Percentiles rank a stretch among this genome's conserved stretches.
Conservation (phyloP, 495 filamentous ascomycete genomes). For the Aspergillus kassunensis region DNA sequence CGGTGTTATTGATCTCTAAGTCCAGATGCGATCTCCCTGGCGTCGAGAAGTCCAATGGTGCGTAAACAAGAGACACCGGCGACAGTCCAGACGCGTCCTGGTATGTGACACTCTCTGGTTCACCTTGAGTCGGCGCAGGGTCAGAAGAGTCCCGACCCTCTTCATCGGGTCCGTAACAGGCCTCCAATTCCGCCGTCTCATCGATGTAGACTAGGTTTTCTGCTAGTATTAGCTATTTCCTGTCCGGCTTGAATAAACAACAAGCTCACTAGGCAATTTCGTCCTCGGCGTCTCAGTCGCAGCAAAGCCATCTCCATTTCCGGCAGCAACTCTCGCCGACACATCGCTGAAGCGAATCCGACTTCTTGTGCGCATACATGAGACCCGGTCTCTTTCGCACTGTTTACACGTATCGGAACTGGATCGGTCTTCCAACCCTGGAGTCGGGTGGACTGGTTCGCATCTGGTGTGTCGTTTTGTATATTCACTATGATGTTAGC, state of each 20-base stretch:
- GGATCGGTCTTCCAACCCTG: neutral
- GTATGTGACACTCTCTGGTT: too few relatives aligned
- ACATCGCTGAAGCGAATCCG: neutral
- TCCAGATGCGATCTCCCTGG: too few relatives aligned
- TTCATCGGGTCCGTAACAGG: neutral
- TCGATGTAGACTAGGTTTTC: slow-evolving; percentile 10
- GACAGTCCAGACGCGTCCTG: too few relatives aligned
- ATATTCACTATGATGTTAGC: neutral
- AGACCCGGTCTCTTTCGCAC: neutral
- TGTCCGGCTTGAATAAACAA: too few relatives aligned
- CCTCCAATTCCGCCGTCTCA: slow-evolving; percentile 10
- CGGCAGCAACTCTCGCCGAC: neutral
- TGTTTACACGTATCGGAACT: neutral
- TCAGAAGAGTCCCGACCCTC: neutral
- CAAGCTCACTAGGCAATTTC: neutral
- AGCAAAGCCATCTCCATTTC: neutral
- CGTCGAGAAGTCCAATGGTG: too few relatives aligned
- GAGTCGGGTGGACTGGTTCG: neutral
- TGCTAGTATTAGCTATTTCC: neutral
- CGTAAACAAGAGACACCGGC: too few relatives aligned
- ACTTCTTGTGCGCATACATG: neutral
- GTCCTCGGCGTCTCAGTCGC: neutral
- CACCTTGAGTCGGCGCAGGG: too few relatives aligned
- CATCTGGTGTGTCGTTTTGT: neutral
- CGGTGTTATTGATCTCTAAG: too few relatives aligned